These are phyloP conservation scores for Hymenoscyphus fraxineus DNA, from an alignment of 2,329 filamentous ascomycete genomes.

Conservation along the genomic window DNA sequence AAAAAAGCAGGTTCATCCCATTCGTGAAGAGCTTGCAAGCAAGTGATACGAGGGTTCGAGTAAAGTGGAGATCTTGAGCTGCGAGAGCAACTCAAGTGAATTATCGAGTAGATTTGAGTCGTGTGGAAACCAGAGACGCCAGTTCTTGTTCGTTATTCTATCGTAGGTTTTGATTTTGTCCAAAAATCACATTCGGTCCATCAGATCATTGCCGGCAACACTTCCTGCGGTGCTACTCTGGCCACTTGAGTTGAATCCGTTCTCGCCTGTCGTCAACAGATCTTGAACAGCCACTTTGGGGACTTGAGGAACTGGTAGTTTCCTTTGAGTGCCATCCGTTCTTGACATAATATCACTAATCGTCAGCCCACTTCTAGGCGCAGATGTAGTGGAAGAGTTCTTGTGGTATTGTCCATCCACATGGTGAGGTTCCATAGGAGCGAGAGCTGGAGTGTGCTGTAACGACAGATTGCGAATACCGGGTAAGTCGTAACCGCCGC, in stretches of 20 bases:
- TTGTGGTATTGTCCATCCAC: constrained; percentile 42
- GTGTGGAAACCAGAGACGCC: constrained; percentile 4
- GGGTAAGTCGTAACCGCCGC: constrained; percentile 74
- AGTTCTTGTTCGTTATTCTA: constrained; percentile 13
- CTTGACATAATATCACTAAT: constrained; percentile 91
- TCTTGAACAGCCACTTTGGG: constrained; percentile 87
- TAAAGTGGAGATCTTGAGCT: constrained; percentile 13
- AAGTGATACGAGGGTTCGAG: constrained; percentile 5
- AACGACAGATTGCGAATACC: constrained; percentile 73
- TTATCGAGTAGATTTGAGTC: constrained; percentile 3
- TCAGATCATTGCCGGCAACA: constrained; percentile 67
- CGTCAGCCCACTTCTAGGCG: constrained; percentile 64
- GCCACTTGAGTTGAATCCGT: constrained; percentile 63
- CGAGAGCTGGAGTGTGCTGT: constrained; percentile 61
- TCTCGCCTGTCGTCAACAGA: constrained; percentile 62
- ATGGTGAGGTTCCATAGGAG: constrained; percentile 58
- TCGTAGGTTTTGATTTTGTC: background rate
- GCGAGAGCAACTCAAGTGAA: background rate
- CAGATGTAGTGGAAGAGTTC: constrained; percentile 44
- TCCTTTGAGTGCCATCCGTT: constrained; percentile 81
- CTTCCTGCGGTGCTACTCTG: constrained; percentile 76
- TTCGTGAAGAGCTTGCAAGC: background rate
- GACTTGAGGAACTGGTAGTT: constrained; percentile 86
- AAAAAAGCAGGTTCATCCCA: constrained; percentile 7
- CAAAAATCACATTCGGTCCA: constrained; percentile 46